phyloP scores from a whole-genome alignment of 106 monocot genomes.

The Vanilla planifolia region DNA sequence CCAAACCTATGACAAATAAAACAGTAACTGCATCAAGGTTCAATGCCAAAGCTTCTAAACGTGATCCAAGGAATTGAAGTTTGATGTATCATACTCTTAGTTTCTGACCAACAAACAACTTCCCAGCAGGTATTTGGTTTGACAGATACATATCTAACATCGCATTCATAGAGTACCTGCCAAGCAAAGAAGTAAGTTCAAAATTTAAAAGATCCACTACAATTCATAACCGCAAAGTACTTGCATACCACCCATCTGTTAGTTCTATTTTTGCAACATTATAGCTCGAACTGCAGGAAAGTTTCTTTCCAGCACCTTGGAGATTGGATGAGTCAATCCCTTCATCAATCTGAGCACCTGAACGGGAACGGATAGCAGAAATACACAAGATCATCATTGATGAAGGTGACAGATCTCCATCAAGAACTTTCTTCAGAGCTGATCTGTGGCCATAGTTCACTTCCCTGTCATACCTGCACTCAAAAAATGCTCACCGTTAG shows the following conservation, averaged over 20 bases:
- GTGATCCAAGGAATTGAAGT: background rate
- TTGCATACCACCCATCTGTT: slow-evolving; percentile 90
- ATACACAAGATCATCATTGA: slow-evolving; percentile 82
- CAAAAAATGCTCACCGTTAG: background rate
- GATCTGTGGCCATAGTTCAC: slow-evolving; percentile 80
- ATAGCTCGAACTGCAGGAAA: slow-evolving; percentile 3
- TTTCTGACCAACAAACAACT: slow-evolving; percentile 88
- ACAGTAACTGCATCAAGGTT: background rate
- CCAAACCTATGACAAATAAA: slow-evolving; percentile 39
- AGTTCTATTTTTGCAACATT: slow-evolving; percentile 50
- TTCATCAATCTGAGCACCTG: slow-evolving; percentile 11
- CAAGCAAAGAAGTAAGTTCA: slow-evolving; percentile 3
- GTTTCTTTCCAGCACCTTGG: slow-evolving; percentile 13
- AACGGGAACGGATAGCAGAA: slow-evolving; percentile 44
- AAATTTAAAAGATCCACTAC: slow-evolving; percentile 2
- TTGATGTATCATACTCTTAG: slow-evolving; percentile 50
- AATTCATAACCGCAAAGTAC: background rate
- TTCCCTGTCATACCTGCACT: slow-evolving; percentile 88
- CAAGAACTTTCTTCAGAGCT: slow-evolving; percentile 73
- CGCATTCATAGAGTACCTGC: slow-evolving; percentile 80
- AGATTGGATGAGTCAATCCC: slow-evolving; percentile 11
- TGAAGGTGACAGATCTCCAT: slow-evolving; percentile 83
- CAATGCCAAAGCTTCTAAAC: background rate
- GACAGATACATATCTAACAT: slow-evolving; percentile 53
- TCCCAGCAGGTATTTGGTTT: slow-evolving; percentile 47